These are phyloP conservation scores for Cicer yamashitae DNA, from an alignment of 306 rosid genomes.

Conservation along the genomic window DNA sequence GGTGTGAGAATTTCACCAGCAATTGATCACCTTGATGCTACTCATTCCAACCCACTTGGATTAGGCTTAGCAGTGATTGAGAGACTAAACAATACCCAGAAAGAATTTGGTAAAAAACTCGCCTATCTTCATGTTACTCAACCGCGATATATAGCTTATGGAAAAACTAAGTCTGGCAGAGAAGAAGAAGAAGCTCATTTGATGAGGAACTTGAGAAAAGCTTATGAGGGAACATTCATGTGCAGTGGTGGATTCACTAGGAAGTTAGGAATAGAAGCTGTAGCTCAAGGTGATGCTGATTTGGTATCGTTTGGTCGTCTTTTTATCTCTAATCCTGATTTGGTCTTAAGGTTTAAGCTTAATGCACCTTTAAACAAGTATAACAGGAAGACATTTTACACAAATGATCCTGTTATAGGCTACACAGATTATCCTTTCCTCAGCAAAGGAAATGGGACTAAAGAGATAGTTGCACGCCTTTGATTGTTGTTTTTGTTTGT, in stretches of 20 bases:
- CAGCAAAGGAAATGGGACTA: slow-evolving; percentile 15
- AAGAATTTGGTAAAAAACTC: slow-evolving; percentile 58
- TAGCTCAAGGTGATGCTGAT: slow-evolving; percentile 71
- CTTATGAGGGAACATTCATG: slow-evolving; percentile 78
- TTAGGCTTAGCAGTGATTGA: slow-evolving; percentile 82
- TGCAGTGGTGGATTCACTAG: slow-evolving; percentile 87
- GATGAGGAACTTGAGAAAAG: slow-evolving; percentile 59
- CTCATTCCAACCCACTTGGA: slow-evolving; percentile 75
- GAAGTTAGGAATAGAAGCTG: slow-evolving; percentile 74
- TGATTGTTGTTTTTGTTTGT: slow-evolving; percentile 41
- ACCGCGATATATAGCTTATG: slow-evolving; percentile 71
- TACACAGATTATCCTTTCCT: slow-evolving; percentile 86
- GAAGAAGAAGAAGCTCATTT: slow-evolving; percentile 72
- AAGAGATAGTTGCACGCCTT: slow-evolving; percentile 56
- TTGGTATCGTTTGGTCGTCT: slow-evolving; percentile 80
- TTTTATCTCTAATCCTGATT: slow-evolving; percentile 82
- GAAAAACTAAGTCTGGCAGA: slow-evolving; percentile 71
- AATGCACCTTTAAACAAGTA: slow-evolving; percentile 73
- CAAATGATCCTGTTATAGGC: slow-evolving; percentile 83
- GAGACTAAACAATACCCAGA: slow-evolving; percentile 72
- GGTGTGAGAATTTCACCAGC: slow-evolving; percentile 85
- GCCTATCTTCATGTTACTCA: slow-evolving; percentile 89
- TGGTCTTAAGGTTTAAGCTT: slow-evolving; percentile 64
- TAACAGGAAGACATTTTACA: slow-evolving; percentile 76
- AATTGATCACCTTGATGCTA: slow-evolving; percentile 86